Evolutionary conservation across 768 basidiomycete genomes (phyloP).

Genomic region (Suillus tomentosus): DNA sequence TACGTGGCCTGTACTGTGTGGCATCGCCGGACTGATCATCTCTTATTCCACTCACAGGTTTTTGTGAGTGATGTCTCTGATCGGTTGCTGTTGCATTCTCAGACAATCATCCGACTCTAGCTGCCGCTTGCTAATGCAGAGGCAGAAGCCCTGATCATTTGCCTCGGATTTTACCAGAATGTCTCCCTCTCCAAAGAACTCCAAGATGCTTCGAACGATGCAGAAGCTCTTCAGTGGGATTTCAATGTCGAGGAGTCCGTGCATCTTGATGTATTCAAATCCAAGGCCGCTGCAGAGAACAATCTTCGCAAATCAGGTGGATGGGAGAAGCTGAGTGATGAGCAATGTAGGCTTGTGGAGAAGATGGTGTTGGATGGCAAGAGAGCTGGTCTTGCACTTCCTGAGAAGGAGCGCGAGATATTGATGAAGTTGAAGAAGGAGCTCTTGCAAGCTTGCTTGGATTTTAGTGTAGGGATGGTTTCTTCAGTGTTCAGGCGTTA

Average conservation of each 20-base stretch:
- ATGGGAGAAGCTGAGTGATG: conserved; percentile 62
- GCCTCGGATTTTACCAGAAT: conserved; percentile 77
- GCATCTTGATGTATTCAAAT: conserved; percentile 78
- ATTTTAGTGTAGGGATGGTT: conserved; percentile 65
- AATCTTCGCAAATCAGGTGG: conserved; percentile 63
- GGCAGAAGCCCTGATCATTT: conserved; percentile 47
- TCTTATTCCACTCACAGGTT: conserved; percentile 46
- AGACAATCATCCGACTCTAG: conserved; percentile 37
- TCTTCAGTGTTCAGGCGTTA: not conserved
- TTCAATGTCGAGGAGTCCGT: conserved; percentile 77
- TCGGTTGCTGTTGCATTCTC: conserved; percentile 21
- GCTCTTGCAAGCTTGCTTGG: conserved; percentile 71
- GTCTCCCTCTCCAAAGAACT: conserved; percentile 73
- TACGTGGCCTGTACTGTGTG: conserved; percentile 35
- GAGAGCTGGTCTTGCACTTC: conserved; percentile 74
- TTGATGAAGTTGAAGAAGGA: conserved; percentile 72
- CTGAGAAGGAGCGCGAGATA: conserved; percentile 59
- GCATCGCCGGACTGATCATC: not conserved
- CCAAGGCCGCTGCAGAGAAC: conserved; percentile 68
- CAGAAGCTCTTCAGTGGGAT: conserved; percentile 70
- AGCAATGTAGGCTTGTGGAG: conserved; percentile 78
- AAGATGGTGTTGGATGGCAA: conserved; percentile 80
- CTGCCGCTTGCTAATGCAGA: conserved; percentile 61
- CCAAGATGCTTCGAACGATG: conserved; percentile 79
- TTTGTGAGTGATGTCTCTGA: conserved; percentile 56